Evolutionary conservation across 106 monocot species (phyloP), one percentile per base, ranked within the genome.

Genomic region (Iris macrosiphon): DNA sequence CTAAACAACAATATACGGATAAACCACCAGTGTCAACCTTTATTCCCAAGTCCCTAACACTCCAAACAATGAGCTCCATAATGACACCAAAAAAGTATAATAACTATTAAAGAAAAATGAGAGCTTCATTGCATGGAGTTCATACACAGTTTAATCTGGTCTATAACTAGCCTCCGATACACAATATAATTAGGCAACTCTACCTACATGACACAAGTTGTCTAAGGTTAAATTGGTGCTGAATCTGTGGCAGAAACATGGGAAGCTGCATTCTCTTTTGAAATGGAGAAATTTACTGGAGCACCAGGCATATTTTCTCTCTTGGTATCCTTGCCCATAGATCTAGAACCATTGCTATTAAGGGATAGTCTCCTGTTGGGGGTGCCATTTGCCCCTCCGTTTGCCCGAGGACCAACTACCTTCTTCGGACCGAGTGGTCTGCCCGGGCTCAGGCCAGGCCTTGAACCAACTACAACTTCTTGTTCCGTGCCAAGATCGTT

Each of bases 351-450:
- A 19, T 57, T 69, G 53, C 33, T 68, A 10, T 83, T 90, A 15
- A 75, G 62, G 10, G 89, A 90, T 5, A 86, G 62, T 35, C 85
- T 71, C 17, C 86, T 72, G n/a, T 33, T 70, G 5, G 79, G 61
- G 6, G 82, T 72, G 3, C 74, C 85, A 44, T 74, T 81, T 27
- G 72, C 42, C 21, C 69, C 66, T 49, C 82, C 83, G 32, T 86
- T 90, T 24, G 72, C 62, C 10, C 84, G 84, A 33, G 76, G 55
- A 0, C 71, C 76, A 14, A 62, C 74, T 7, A 70, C 62, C 57
- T 90, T 96, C 52, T 87, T 96, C 11, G 68, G 35, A 23, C 79
- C 71, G 28, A 63, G 54, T 16, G 86, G 39, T 37, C 89, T 68
- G 24, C 40, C 69, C 4, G 91, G 91, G 47, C 85, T 85, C n/a